Evolutionary conservation across 2,329 filamentous ascomycete genomes (phyloP), one percentile per base, ranked within the genome.

Genomic region (Diaporthe sp.): DNA sequence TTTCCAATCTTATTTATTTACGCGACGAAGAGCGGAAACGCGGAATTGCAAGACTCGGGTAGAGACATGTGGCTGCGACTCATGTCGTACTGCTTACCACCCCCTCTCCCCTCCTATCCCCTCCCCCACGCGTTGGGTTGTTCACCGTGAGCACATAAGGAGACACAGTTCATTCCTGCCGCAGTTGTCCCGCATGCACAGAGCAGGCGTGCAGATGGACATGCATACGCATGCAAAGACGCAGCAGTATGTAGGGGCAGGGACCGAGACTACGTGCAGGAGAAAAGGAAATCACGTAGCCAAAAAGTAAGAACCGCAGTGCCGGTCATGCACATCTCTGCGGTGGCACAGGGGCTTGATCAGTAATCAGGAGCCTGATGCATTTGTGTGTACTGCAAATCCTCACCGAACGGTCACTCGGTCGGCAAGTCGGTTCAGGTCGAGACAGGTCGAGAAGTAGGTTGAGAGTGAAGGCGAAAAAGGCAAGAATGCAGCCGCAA

Each of bases 11-110:
- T 22, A 42, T 22, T 55, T 51, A 20, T 51, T 47, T 47, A 15
- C 65, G 65, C 65, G 65, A 53, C 49, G 22, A 28, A 55, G 31
- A 55, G 65, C 65, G 65, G 65, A 70, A 70, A 70, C 31, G 65
- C 65, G 65, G 65, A 70, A 68, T 53, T 68, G 12, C 47, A 9
- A 53, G 47, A 68, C 28, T 53, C 65, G n/a, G 65, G n/a, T 37
- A 37, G 34, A 70, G 65, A 55, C 65, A 70, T 34, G 47, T 42
- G 47, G 47, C 47, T 42, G 65, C 65, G 34, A 70, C 49, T 42
- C 34, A 9, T 34, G 49, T 53, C 13, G n/a, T 31, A 42, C 49
- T 70, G 34, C 47, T 25, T 68, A 13, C 10, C 5, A 5, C 13
- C 42, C 20, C 17, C 28, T 17, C 20, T 7, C 51, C 51, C 12